phyloP scores from a whole-genome alignment of 2,329 filamentous ascomycete genomes.

The Plenodomus biglobosus region DNA sequence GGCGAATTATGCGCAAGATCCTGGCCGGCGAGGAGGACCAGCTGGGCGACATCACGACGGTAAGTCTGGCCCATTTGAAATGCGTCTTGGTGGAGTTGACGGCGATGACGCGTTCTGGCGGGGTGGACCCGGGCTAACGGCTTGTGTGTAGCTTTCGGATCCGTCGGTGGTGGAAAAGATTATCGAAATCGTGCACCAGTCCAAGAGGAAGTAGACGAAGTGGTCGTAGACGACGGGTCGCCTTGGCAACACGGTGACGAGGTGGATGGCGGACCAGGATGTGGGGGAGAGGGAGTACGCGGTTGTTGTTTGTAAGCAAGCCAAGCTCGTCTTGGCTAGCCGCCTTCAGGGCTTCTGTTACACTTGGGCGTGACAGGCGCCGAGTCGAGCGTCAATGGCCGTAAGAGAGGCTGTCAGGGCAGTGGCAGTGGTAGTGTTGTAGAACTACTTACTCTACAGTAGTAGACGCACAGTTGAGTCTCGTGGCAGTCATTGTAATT shows the following conservation, averaged over 20 bases:
- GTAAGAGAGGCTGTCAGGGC: slow-evolving; percentile 10
- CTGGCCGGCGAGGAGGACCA: slow-evolving; percentile 96
- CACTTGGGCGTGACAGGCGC: slow-evolving; percentile 4
- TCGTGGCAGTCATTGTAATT: not conserved
- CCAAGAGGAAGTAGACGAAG: slow-evolving; percentile 51
- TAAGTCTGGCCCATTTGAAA: slow-evolving; percentile 54
- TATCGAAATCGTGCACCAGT: slow-evolving; percentile 74
- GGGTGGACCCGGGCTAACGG: slow-evolving; percentile 31
- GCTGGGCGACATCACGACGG: slow-evolving; percentile 87
- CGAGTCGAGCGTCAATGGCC: slow-evolving; percentile 5
- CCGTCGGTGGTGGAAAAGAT: slow-evolving; percentile 88
- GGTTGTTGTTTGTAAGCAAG: not conserved
- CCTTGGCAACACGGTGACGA: slow-evolving; percentile 3
- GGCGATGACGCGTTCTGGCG: slow-evolving; percentile 34
- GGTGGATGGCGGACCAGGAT: not conserved
- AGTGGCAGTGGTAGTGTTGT: slow-evolving; percentile 6
- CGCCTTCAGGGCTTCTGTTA: slow-evolving; percentile 2
- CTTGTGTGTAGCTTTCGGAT: slow-evolving; percentile 70
- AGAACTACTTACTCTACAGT: too few species aligned
- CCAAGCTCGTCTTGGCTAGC: not conserved
- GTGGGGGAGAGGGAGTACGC: not conserved
- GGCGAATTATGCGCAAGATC: slow-evolving; percentile 95
- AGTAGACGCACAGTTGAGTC: not conserved
- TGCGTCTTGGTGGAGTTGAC: slow-evolving; percentile 6
- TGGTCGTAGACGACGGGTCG: too few species aligned